Percentiles rank a stretch among this genome's conserved stretches.
phyloP scores from a whole-genome alignment of 441 rosid genomes.

The Jatropha podagrica region DNA sequence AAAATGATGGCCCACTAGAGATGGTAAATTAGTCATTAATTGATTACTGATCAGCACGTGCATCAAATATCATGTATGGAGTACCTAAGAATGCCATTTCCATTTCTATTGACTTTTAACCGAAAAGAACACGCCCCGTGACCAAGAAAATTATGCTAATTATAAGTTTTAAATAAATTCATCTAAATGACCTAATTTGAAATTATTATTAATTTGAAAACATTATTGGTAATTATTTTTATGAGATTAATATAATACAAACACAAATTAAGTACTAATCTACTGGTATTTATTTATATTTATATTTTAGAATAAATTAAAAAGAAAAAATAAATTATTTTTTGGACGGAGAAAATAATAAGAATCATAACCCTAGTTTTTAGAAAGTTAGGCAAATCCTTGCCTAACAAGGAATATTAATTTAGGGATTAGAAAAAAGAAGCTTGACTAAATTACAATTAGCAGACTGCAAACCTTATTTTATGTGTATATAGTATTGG shows the following conservation, averaged over 20 bases:
- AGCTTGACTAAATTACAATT: background rate
- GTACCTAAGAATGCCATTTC: background rate
- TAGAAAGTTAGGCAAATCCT: background rate
- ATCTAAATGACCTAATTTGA: too few relatives aligned
- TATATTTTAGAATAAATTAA: too few relatives aligned
- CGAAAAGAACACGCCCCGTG: background rate
- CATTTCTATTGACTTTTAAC: background rate
- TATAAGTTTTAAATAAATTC: too few relatives aligned
- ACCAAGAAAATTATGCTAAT: background rate
- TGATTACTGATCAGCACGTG: conserved; percentile 10
- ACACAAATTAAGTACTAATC: too few relatives aligned
- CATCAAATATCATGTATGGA: background rate
- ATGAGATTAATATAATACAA: too few relatives aligned
- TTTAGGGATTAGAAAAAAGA: background rate
- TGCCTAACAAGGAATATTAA: background rate
- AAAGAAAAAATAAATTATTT: too few relatives aligned
- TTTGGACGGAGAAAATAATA: too few relatives aligned
- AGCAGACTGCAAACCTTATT: background rate
- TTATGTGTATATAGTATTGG: background rate
- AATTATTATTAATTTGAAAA: too few relatives aligned
- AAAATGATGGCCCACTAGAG: background rate
- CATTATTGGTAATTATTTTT: too few relatives aligned
- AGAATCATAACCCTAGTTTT: background rate
- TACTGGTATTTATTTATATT: too few relatives aligned
- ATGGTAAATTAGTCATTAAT: conserved; percentile 1